Base-by-base conservation (phyloP, 2,329 filamentous ascomycete genomes). In the Fusarium sarcochroum region DNA sequence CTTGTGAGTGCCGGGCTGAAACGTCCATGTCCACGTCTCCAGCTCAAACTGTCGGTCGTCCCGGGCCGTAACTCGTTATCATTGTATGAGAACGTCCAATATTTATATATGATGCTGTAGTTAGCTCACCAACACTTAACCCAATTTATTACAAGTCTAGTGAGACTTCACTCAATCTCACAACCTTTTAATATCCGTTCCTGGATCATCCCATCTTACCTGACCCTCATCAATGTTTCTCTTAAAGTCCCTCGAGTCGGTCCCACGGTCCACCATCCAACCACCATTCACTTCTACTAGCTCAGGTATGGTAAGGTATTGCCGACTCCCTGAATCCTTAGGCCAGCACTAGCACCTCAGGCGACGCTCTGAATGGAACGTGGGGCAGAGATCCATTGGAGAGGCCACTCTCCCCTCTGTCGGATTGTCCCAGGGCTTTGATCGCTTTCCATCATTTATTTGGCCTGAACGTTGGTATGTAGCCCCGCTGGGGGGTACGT, bases 1-100 rank as follows among this genome's bases (percentile, higher is more conserved):
- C 65, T 69, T 62, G 65, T 66, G 61, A 66, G 56, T 69, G 57
- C 66, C 51, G 56, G 66, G 66, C 66, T 69, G 66, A 69, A 69
- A 69, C 66, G 65, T 53, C 46, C 40, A 50, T 17, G 34, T 40
- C 40, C 60, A 50, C 27, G 27, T 30, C 27, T 10, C 25, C 27
- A 30, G 27, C 58, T 53, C 58, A 57, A 68, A 55, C 48, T 34
- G 41, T 61, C 60, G 49, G 61, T 40, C 55, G 54, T 20, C 20
- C 40, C 40, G 20, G 46, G 50, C 58, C 50, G 38, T 58, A 23
- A 27, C 46, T 48, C 58, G 20, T 58, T 35, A 35, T 45, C 45
- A 44, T 38, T 42, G 25, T 38, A 64, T 46, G 46, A 51, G 58
- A 63, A 63, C 58, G 13, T 58, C 37, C 18, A 58, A 40, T 51